Conservation (phyloP, 768 basidiomycete genomes). For the Trametopsis cervina region DNA sequence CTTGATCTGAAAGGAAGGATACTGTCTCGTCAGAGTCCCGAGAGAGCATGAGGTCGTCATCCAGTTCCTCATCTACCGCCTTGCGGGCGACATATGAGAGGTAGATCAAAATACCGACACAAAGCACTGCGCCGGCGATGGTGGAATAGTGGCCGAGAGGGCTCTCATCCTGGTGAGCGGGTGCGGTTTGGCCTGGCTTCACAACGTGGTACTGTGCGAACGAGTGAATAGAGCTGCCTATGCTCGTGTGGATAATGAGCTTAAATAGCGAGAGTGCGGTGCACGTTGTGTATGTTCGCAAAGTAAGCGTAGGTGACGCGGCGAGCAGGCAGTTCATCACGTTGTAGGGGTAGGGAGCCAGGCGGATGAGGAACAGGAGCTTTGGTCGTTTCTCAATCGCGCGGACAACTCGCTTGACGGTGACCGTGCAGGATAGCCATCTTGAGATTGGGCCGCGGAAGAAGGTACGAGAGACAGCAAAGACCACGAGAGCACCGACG, state of each 20-base stretch:
- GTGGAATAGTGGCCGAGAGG: constrained; percentile 54
- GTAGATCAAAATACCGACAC: constrained; percentile 71
- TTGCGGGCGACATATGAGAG: constrained; percentile 71
- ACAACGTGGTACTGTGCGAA: constrained; percentile 58
- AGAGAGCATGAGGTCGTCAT: constrained; percentile 33
- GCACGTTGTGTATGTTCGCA: constrained; percentile 72
- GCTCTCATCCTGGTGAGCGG: constrained; percentile 40
- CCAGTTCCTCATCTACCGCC: constrained; percentile 51
- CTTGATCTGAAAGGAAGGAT: constrained; percentile 40
- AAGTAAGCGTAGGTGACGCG: constrained; percentile 73
- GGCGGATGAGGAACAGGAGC: constrained; percentile 84
- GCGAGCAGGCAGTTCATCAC: constrained; percentile 94
- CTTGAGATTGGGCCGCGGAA: constrained; percentile 63
- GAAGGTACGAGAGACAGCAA: constrained; percentile 68
- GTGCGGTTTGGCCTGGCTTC: constrained; percentile 16
- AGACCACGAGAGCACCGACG: constrained; percentile 78
- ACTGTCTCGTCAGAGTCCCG: constrained; percentile 41
- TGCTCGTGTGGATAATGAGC: constrained; percentile 83
- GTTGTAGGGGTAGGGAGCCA: constrained; percentile 91
- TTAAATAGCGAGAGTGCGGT: constrained; percentile 85
- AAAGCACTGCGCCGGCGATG: constrained; percentile 61
- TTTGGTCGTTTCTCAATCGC: constrained; percentile 86
- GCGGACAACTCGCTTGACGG: constrained; percentile 73
- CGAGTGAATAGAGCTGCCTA: constrained; percentile 82
- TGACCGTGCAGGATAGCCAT: constrained; percentile 63